Base-by-base conservation (phyloP, 805 yeast genomes). In the Yarrowia divulgata region DNA sequence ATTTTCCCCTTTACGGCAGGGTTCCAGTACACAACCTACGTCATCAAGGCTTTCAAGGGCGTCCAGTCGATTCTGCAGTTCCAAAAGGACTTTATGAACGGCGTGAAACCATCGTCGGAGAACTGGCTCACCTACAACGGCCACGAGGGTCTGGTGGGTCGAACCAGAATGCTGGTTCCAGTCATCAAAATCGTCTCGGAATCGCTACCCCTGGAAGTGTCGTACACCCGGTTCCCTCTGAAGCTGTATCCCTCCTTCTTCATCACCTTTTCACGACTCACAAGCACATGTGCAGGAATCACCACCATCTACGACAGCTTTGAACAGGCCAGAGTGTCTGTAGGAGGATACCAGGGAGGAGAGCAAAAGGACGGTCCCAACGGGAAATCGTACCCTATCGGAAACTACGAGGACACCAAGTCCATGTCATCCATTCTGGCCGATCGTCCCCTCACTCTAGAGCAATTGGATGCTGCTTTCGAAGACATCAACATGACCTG, bases 1-100 rank as follows among this genome's bases (percentile, higher is more conserved):
- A 68, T 77, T 1, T 73, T 74, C 54, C 80, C 80, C 13, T 64
- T 69, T 12, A 73, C 79, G 0, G 73, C 79, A 0, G 73, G 71
- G 37, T 70, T 66, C 49, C 72, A 72, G 40, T 71, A 74, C 55
- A 69, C 75, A 34, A 57, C n/a, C 49, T 64, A 8, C 67, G 70
- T 9, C 34, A 29, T 16, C 6, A 14, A 62, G 64, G n/a, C 60
- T 69, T 12, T 43, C 76, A n/a, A 39, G 37, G 9, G 74, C 73
- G 1, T 67, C 73, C 49, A 46, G 49, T 3, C 64, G 42, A 16
- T 71, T 19, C 40, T 71, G 12, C 50, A 52, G 39, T 23, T 39
- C n/a, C 67, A 69, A 34, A 55, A 67, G 29, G 55, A 69, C 32
- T 58, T 70, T 37, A 52, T 72, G 43, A 37, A 58, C 32, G 50